phyloP scores from a whole-genome alignment of 176 grass and related monocot genomes.

The Guadua angustifolia region DNA sequence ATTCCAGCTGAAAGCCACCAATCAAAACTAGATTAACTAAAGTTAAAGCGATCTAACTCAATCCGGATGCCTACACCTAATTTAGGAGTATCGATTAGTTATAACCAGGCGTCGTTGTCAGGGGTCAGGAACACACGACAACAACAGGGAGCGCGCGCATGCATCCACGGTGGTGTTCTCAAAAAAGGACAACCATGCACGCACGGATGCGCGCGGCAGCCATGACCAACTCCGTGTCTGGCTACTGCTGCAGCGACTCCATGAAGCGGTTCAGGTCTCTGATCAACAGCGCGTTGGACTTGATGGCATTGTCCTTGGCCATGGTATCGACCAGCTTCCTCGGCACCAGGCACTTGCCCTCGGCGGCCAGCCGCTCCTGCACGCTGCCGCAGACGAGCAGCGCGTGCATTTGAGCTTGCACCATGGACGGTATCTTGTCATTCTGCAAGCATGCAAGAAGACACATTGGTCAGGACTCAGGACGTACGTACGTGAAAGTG shows the following conservation, averaged over 20 bases:
- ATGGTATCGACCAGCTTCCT: slow-evolving; percentile 48
- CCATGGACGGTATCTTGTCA: slow-evolving; percentile 32
- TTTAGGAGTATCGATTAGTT: slow-evolving; percentile 17
- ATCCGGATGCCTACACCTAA: slow-evolving; percentile 19
- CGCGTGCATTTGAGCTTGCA: slow-evolving; percentile 43
- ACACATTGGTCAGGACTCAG: not conserved
- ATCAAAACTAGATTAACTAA: no score
- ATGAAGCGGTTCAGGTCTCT: slow-evolving; percentile 60
- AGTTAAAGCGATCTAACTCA: not conserved
- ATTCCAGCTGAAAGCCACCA: no score
- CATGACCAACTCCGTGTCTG: slow-evolving; percentile 1
- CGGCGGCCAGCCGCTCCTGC: slow-evolving; percentile 59
- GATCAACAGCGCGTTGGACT: slow-evolving; percentile 49
- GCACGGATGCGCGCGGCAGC: slow-evolving; percentile 33
- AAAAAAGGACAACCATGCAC: slow-evolving; percentile 28
- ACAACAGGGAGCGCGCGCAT: not conserved
- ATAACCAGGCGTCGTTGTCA: slow-evolving; percentile 18
- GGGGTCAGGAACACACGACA: slow-evolving; percentile 38
- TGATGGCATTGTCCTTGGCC: slow-evolving; percentile 48
- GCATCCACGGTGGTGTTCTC: slow-evolving; percentile 4
- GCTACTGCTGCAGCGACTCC: slow-evolving; percentile 39
- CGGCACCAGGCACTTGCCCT: slow-evolving; percentile 69
- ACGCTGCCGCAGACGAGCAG: slow-evolving; percentile 49
- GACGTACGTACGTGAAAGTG: no score
- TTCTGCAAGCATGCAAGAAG: slow-evolving; percentile 23